Percentiles rank a stretch among this genome's conserved stretches.
Evolutionary conservation across 2,329 filamentous ascomycete genomes (phyloP).

Genomic region (Beauveria australis): DNA sequence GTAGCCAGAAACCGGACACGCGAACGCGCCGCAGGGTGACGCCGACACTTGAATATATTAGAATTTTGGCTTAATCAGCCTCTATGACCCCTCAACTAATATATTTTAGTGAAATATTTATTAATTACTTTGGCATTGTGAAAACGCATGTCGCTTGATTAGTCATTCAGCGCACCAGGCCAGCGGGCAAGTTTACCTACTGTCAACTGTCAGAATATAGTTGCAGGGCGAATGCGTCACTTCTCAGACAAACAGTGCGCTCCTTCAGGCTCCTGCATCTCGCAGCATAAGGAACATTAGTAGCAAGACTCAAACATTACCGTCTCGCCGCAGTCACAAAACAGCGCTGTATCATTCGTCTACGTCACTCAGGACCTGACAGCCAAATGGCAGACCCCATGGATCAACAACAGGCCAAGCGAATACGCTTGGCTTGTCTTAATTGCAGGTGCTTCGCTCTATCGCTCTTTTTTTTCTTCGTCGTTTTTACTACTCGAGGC

Average conservation of each 20-base stretch:
- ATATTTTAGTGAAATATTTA: too few relatives aligned
- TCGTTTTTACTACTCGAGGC: background rate
- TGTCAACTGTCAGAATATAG: too few relatives aligned
- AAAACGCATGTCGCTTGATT: too few relatives aligned
- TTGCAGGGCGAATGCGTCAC: too few relatives aligned
- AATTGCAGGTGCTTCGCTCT: background rate
- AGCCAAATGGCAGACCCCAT: background rate
- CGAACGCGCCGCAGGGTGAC: too few relatives aligned
- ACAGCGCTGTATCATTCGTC: background rate
- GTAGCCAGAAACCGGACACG: too few relatives aligned
- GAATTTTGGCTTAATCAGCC: too few relatives aligned
- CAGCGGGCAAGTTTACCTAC: too few relatives aligned
- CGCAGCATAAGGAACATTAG: background rate
- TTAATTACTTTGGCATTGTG: too few relatives aligned
- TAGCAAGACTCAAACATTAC: background rate
- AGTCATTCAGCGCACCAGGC: too few relatives aligned
- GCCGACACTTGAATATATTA: too few relatives aligned
- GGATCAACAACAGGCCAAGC: background rate
- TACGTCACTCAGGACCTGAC: background rate
- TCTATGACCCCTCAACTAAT: too few relatives aligned
- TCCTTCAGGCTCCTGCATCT: background rate
- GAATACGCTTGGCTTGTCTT: background rate
- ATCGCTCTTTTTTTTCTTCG: background rate
- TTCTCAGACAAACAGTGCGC: background rate
- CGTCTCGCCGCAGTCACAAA: background rate